Evolutionary conservation across 768 basidiomycete genomes (phyloP), one percentile per base, ranked within the genome.

Genomic region (Macrolepiota dolichaula): DNA sequence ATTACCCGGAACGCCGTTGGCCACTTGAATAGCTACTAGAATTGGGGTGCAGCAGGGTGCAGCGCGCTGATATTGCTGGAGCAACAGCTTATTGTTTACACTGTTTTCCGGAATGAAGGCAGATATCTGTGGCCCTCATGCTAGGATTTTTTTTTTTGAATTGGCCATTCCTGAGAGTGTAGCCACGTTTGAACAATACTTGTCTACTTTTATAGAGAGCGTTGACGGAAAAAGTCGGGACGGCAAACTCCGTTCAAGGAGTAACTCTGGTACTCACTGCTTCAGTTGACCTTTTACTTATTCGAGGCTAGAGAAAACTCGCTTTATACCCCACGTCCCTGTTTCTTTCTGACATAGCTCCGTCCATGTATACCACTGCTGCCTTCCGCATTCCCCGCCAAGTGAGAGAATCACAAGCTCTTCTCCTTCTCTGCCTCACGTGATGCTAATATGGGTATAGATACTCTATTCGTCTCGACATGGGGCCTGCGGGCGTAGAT

Each of bases 401-500:
- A 13, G 56, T 57, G 37, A 44, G 37, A 44, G 49, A 56, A 61
- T 61, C 61, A 57, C 55, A 46, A 37, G 44, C 19, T 13, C 52
- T 60, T 53, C 51, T 22, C 55, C 50, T 9, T 62, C 57, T 38
- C 59, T 54, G 40, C 51, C 44, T 56, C 75, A 76, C 75, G 75
- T 77, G 75, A 76, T 71, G 59, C 25, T 61, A 19, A 36, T 56
- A 57, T n/a, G 54, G 22, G 54, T 44, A 44, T 50, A 74, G 73
- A 65, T 71, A 62, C 68, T 68, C 66, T 63, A 64, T 47, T 62
- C 68, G 51, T 62, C 63, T 50, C 62, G 59, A 40, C 60, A 56
- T 51, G 50, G 54, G 47, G 55, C 57, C 35, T 52, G 51, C 62
- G 66, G 67, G 35, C 55, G 64, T 52, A 71, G 75, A 65, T 68